phyloP scores from a whole-genome alignment of 2,329 filamentous ascomycete genomes.

The Epichloe glyceriae region DNA sequence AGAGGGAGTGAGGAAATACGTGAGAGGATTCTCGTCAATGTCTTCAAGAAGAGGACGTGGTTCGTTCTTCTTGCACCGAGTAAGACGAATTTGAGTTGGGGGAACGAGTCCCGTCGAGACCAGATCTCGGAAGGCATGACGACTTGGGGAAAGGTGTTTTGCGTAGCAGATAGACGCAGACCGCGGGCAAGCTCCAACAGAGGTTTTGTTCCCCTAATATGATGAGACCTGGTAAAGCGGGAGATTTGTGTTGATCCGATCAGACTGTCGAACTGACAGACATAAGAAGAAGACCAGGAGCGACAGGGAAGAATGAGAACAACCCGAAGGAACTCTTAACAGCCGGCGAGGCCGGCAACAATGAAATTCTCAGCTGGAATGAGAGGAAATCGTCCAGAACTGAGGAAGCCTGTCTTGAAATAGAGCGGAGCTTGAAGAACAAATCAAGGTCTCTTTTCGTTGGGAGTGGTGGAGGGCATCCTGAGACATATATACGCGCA shows the following conservation, averaged over 20 bases:
- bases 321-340: not conserved
- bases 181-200: too few relatives aligned
- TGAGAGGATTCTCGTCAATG: constrained; percentile 40
- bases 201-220: not conserved
- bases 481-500: not conserved
- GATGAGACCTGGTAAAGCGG: not conserved
- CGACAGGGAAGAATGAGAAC: not conserved
- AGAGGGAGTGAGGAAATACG: constrained; percentile 41
- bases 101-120: constrained; percentile 35
- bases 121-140: constrained; percentile 23
- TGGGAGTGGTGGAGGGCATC: not conserved
- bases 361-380: constrained; percentile 1
- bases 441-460: not conserved
- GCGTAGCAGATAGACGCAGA: not conserved
- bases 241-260: not conserved
- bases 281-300: not conserved
- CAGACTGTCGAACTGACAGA: not conserved
- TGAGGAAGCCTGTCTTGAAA: not conserved
- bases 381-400: not conserved
- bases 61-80: constrained; percentile 20
- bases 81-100: constrained; percentile 37
- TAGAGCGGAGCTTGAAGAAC: not conserved
- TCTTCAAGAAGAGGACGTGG: constrained; percentile 32
- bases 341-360: constrained; percentile 3
- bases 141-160: not conserved